These are phyloP conservation scores for Chalciporus chontae DNA, from an alignment of 768 basidiomycete species.

Conservation along the genomic window DNA sequence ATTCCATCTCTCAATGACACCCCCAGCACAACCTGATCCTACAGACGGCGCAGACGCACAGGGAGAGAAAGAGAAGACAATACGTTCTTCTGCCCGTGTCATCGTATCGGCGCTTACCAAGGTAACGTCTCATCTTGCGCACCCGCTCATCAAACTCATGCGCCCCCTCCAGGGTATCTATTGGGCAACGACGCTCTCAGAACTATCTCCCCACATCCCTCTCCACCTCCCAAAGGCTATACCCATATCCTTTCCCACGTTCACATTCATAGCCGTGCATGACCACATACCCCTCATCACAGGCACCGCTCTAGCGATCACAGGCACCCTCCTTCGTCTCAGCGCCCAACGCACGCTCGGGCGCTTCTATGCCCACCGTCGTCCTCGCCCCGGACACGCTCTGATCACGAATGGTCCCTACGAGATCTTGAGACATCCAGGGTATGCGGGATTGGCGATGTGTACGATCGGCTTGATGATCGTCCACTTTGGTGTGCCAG, in stretches of 20 bases:
- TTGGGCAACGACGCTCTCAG: slow-evolving; percentile 39
- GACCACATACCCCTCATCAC: slow-evolving; percentile 21
- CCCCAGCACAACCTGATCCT: slow-evolving; percentile 30
- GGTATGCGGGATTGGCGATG: slow-evolving; percentile 32
- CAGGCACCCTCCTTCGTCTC: slow-evolving; percentile 42
- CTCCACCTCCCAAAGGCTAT: neutral
- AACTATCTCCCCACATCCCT: slow-evolving; percentile 17
- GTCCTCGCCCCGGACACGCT: slow-evolving; percentile 11
- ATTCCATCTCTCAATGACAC: slow-evolving; percentile 43
- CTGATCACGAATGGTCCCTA: slow-evolving; percentile 31
- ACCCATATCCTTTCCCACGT: no score
- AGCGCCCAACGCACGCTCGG: slow-evolving; percentile 26
- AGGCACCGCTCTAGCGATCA: slow-evolving; percentile 36
- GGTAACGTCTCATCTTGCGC: slow-evolving; percentile 7
- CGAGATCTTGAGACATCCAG: slow-evolving; percentile 27
- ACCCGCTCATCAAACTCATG: no score
- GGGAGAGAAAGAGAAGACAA: slow-evolving; percentile 21
- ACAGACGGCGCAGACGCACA: slow-evolving; percentile 32
- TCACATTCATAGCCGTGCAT: neutral
- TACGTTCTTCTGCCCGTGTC: slow-evolving; percentile 7
- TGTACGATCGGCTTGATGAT: slow-evolving; percentile 13
- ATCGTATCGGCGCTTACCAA: slow-evolving; percentile 10
- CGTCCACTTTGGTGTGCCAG: slow-evolving; percentile 11
- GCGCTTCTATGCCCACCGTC: slow-evolving; percentile 20
- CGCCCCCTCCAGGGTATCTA: slow-evolving; percentile 40